These are phyloP conservation scores for Trichoderma sp. DNA, from an alignment of 2,329 filamentous ascomycete genomes.

Conservation along the genomic window DNA sequence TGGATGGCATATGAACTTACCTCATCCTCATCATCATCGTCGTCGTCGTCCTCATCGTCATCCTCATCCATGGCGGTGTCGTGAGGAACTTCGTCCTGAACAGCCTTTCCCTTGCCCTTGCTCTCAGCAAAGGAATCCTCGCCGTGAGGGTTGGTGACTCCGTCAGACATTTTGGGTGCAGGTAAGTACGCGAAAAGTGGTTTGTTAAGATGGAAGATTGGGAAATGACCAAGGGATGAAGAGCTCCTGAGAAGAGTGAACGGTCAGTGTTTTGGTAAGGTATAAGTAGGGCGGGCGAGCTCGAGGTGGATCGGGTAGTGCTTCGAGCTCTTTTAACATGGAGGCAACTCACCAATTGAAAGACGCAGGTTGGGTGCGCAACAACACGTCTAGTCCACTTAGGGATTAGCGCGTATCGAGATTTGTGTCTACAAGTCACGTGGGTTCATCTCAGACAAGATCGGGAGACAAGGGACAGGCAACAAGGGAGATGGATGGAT, in stretches of 20 bases:
- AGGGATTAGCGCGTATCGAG: neutral
- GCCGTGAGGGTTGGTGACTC: conserved; percentile 47
- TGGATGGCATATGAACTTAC: neutral
- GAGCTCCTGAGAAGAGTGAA: conserved; percentile 9
- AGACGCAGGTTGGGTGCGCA: conserved; percentile 26
- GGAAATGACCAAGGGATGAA: conserved; percentile 15
- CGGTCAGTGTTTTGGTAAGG: conserved; percentile 15
- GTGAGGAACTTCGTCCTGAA: conserved; percentile 47
- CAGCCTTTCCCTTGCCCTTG: conserved; percentile 88
- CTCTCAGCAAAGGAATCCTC: conserved; percentile 47
- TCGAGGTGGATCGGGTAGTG: conserved; percentile 23
- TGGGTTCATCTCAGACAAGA: neutral
- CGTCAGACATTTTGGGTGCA: conserved; percentile 42
- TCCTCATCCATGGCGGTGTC: conserved; percentile 73
- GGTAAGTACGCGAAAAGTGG: neutral
- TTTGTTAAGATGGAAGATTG: conserved; percentile 20
- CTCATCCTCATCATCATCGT: conserved; percentile 46
- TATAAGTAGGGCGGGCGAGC: conserved; percentile 28
- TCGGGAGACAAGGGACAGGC: neutral
- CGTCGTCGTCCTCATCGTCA: conserved; percentile 71
- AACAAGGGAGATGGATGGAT: neutral
- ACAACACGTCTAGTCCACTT: conserved; percentile 34
- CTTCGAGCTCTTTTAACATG: conserved; percentile 30
- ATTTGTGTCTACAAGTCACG: conserved; percentile 6
- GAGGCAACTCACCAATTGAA: conserved; percentile 21